Evolutionary conservation across 2,329 filamentous ascomycete genomes (phyloP).

Genomic region (Cadophora malorum): DNA sequence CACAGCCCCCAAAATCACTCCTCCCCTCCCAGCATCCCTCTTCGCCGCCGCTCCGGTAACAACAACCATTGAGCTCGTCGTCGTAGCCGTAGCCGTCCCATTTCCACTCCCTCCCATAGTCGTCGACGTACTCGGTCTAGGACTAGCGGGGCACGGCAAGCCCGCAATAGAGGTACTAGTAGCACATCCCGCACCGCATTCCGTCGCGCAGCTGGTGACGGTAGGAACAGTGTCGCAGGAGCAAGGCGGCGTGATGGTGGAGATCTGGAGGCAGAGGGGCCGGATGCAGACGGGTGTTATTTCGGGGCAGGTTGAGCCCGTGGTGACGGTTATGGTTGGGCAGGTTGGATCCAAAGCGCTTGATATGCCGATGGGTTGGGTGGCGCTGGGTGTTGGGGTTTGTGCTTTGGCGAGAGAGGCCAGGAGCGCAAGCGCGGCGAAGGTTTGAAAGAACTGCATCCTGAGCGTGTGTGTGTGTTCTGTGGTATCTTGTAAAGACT

Average conservation of each 20-base stretch:
- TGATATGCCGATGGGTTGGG: background rate
- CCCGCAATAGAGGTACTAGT: background rate
- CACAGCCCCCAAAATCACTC: background rate
- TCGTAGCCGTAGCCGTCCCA: background rate
- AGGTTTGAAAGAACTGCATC: background rate
- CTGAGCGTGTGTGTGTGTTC: slow-evolving; percentile 1
- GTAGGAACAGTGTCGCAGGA: slow-evolving; percentile 11
- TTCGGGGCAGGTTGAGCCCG: background rate
- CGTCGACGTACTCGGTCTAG: background rate
- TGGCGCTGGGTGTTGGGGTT: background rate
- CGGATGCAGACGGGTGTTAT: slow-evolving; percentile 1
- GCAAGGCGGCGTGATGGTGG: slow-evolving; percentile 11
- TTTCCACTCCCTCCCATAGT: background rate
- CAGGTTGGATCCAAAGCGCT: background rate
- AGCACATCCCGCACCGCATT: background rate
- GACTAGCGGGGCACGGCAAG: background rate
- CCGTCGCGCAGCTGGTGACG: background rate
- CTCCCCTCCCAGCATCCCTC: background rate
- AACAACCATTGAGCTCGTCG: background rate
- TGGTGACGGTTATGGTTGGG: slow-evolving; percentile 14
- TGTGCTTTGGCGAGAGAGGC: background rate
- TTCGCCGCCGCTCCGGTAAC: background rate
- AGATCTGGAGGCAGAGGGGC: background rate
- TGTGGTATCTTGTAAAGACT: background rate
- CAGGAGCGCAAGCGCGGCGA: slow-evolving; percentile 1